These are phyloP conservation scores for Populus hybrid DNA, from an alignment of 441 rosid species.

Conservation along the genomic window DNA sequence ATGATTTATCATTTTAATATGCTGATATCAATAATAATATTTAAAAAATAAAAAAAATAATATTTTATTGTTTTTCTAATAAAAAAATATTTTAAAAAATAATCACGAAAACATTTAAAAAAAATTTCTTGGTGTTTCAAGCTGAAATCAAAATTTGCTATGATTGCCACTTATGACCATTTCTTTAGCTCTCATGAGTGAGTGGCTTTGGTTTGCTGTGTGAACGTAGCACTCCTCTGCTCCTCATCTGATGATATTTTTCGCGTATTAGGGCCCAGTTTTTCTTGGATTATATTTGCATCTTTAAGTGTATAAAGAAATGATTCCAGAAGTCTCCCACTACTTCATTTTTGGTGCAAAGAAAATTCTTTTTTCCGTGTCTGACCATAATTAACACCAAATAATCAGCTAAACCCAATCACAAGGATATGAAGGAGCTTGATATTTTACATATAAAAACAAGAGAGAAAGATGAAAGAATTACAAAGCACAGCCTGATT, in stretches of 20 bases:
- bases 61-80: no score
- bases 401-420: not conserved
- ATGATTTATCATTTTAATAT: no score
- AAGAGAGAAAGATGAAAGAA: not conserved
- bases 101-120: no score
- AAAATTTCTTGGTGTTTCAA: not conserved
- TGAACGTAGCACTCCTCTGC: constrained; percentile 13
- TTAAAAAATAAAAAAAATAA: no score
- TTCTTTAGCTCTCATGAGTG: constrained; percentile 14
- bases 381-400: not conserved
- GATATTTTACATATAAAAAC: not conserved
- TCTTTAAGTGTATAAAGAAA: constrained; percentile 5
- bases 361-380: not conserved
- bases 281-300: constrained; percentile 5
- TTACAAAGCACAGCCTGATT: not conserved
- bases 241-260: constrained; percentile 13
- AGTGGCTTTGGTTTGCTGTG: constrained; percentile 22
- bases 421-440: not conserved
- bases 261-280: not conserved
- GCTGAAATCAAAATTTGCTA: constrained; percentile 18
- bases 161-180: constrained; percentile 32
- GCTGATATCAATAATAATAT: no score
- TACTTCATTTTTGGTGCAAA: not conserved
- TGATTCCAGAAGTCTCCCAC: constrained; percentile 16
- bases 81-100: no score